Conservation (phyloP, 768 basidiomycete genomes). For the Cystobasidium onofrii region DNA sequence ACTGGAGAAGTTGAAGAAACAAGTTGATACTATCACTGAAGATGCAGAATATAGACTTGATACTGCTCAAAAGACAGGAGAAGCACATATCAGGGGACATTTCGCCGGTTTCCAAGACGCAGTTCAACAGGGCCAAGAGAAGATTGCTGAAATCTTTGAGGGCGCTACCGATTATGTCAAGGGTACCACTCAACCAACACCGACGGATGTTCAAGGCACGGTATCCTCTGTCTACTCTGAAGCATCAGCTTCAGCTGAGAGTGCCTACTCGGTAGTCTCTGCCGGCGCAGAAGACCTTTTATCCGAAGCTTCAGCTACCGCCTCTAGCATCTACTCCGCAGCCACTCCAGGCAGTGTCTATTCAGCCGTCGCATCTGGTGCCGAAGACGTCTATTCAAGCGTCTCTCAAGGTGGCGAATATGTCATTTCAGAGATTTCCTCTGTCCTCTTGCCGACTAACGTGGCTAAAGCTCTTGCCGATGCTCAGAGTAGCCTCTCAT, state of each 20-base stretch:
- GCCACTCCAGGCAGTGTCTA: neutral
- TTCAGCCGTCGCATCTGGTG: neutral
- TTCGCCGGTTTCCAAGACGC: slow-evolving; percentile 15
- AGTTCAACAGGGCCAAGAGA: neutral
- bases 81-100: slow-evolving; percentile 9
- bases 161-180: neutral
- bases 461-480: slow-evolving; percentile 24
- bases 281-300: neutral
- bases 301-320: neutral
- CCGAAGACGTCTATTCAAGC: neutral
- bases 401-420: neutral
- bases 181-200: slow-evolving; percentile 12
- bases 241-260: slow-evolving; percentile 8
- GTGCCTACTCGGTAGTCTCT: neutral
- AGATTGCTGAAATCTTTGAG: neutral
- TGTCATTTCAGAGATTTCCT: slow-evolving; percentile 11
- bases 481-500: neutral
- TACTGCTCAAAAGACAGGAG: neutral
- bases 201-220: slow-evolving; percentile 2
- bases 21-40: neutral
- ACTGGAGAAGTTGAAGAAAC: neutral
- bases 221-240: neutral
- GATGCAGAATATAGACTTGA: neutral
- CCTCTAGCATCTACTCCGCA: neutral
- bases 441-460: slow-evolving; percentile 10